Percentiles rank a stretch among this genome's conserved stretches.
These are phyloP conservation scores for Simplicillium aogashimaense DNA, from an alignment of 2,329 filamentous ascomycete species.

Conservation along the genomic window DNA sequence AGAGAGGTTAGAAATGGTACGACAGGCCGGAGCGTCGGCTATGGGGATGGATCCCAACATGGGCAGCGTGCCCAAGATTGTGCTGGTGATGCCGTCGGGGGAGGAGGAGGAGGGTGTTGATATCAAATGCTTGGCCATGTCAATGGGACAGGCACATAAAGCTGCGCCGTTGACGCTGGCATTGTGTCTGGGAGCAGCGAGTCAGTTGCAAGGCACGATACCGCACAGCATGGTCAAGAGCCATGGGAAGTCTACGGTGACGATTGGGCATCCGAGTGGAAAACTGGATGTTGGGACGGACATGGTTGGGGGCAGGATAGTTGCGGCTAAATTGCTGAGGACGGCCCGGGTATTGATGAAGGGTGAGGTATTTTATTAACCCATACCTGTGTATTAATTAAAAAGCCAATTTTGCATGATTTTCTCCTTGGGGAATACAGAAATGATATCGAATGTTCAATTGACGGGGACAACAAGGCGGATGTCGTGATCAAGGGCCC, in stretches of 20 bases:
- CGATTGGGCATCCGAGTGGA: conserved; percentile 37
- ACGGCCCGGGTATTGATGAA: conserved; percentile 41
- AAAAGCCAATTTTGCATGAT: no score
- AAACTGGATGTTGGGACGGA: conserved; percentile 33
- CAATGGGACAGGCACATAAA: conserved; percentile 45
- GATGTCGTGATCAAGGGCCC: no score
- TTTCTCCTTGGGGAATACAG: no score
- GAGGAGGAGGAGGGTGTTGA: conserved; percentile 16
- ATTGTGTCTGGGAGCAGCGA: conserved; percentile 38
- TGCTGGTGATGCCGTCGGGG: conserved; percentile 28
- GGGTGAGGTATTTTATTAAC: conserved; percentile 33
- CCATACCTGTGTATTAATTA: no score
- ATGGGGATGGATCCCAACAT: conserved; percentile 47
- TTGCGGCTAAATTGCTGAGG: conserved; percentile 33
- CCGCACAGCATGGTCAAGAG: conserved; percentile 11
- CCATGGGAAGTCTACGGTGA: conserved; percentile 15
- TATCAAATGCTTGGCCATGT: conserved; percentile 37
- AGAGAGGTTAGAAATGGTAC: conserved; percentile 41
- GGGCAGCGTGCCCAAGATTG: conserved; percentile 53
- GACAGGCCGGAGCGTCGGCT: conserved; percentile 42
- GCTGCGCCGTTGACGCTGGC: conserved; percentile 47
- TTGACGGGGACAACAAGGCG: no score
- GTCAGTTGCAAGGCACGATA: conserved; percentile 33
- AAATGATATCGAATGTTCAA: no score
- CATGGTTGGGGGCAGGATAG: conserved; percentile 25